Conservation (phyloP, 1,284 basidiomycete genomes). For the Leccinum discolor region DNA sequence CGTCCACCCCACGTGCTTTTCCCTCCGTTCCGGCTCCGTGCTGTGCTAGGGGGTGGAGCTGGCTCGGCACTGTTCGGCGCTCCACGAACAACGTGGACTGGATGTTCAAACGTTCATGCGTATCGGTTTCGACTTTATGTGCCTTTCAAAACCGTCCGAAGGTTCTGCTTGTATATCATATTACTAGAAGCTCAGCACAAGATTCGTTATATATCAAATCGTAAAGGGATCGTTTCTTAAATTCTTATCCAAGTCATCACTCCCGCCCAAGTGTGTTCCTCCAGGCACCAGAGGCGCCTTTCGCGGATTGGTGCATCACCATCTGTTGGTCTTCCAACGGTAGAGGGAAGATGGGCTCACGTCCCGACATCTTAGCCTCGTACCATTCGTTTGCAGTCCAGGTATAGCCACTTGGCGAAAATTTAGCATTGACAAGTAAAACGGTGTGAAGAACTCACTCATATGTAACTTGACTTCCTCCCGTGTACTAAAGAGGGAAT, state of each 20-base stretch:
- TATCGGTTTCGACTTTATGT: too few species aligned
- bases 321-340: not conserved
- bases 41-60: too few species aligned
- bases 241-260: not conserved
- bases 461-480: constrained; percentile 20
- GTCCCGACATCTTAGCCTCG: constrained; percentile 20
- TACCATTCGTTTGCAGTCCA: constrained; percentile 27
- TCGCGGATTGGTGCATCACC: not conserved
- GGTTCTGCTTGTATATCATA: too few species aligned
- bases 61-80: too few species aligned
- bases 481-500: constrained; percentile 13
- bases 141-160: too few species aligned
- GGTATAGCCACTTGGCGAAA: constrained; percentile 14
- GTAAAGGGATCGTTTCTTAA: not conserved
- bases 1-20: too few species aligned
- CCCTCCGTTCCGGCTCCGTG: too few species aligned
- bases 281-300: constrained; percentile 20
- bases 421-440: constrained; percentile 1
- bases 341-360: constrained; percentile 1
- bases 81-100: too few species aligned
- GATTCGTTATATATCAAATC: not conserved
- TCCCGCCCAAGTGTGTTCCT: constrained; percentile 4
- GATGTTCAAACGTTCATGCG: too few species aligned
- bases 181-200: too few species aligned
- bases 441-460: constrained; percentile 10